Evolutionary conservation across 345 rosid genomes (phyloP).

Genomic region (Lenwebbia sp.): DNA sequence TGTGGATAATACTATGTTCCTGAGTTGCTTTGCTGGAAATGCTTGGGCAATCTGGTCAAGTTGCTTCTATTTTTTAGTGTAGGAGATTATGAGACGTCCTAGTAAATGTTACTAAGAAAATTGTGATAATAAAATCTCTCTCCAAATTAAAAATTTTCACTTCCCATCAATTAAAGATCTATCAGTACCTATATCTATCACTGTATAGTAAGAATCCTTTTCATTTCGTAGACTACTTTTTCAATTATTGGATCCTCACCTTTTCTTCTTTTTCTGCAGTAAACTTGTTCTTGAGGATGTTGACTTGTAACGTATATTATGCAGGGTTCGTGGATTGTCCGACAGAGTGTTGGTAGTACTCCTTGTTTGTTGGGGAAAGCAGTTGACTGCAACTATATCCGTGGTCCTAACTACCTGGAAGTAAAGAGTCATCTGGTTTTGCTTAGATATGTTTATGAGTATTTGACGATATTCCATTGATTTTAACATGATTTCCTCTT

Average conservation of each 20-base stretch:
- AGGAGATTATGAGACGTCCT: not conserved
- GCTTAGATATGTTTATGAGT: not conserved
- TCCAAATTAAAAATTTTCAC: not conserved
- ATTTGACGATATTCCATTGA: not conserved
- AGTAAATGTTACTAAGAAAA: not conserved
- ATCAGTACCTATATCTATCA: not conserved
- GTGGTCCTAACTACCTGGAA: slow-evolving; percentile 75
- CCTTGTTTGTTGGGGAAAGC: slow-evolving; percentile 96
- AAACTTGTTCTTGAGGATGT: not conserved
- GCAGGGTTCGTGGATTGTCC: slow-evolving; percentile 99
- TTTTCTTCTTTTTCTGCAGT: not conserved
- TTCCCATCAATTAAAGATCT: not conserved
- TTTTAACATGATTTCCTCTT: not conserved
- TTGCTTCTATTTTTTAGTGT: not conserved
- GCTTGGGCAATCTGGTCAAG: not conserved
- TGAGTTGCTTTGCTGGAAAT: not conserved
- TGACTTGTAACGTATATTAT: not conserved
- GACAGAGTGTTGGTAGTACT: slow-evolving; percentile 98
- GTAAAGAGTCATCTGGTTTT: slow-evolving; percentile 19
- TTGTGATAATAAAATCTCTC: not conserved
- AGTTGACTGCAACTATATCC: slow-evolving; percentile 91
- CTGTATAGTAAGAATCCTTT: not conserved
- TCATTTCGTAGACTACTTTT: not conserved
- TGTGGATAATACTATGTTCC: not conserved
- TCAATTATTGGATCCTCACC: not conserved